Evolutionary conservation across 2,329 filamentous ascomycete species (phyloP).

Genomic region (Trichoderma pleuroti): DNA sequence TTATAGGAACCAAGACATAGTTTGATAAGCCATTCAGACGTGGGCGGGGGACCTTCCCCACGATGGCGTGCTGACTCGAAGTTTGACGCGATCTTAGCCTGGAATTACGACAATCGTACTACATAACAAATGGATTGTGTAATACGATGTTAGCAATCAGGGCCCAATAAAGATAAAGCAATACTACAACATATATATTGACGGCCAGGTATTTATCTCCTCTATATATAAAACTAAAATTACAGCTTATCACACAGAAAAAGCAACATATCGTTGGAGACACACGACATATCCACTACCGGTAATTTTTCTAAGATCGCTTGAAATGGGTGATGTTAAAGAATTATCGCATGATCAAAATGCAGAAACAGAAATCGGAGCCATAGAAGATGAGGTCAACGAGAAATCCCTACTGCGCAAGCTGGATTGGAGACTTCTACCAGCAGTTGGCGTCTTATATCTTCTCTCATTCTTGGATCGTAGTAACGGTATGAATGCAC

Average conservation of each 20-base stretch:
- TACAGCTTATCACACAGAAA: background rate
- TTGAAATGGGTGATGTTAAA: background rate
- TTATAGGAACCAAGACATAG: background rate
- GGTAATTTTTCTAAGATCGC: background rate
- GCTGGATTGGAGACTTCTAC: slow-evolving; percentile 49
- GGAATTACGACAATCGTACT: background rate
- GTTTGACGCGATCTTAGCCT: background rate
- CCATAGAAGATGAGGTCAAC: slow-evolving; percentile 35
- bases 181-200: background rate
- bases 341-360: background rate
- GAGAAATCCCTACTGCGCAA: slow-evolving; percentile 58
- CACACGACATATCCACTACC: background rate
- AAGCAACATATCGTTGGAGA: background rate
- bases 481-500: slow-evolving; percentile 49
- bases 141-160: background rate
- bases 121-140: background rate
- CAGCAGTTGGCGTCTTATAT: slow-evolving; percentile 53
- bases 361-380: background rate
- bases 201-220: background rate
- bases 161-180: background rate
- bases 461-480: slow-evolving; percentile 55
- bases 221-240: background rate
- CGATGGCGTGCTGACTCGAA: slow-evolving; percentile 6
- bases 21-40: background rate
- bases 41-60: background rate